Percentiles rank a stretch among this genome's conserved stretches.
phyloP scores from a whole-genome alignment of 208 protist genomes.

The Strigomonas galati region DNA sequence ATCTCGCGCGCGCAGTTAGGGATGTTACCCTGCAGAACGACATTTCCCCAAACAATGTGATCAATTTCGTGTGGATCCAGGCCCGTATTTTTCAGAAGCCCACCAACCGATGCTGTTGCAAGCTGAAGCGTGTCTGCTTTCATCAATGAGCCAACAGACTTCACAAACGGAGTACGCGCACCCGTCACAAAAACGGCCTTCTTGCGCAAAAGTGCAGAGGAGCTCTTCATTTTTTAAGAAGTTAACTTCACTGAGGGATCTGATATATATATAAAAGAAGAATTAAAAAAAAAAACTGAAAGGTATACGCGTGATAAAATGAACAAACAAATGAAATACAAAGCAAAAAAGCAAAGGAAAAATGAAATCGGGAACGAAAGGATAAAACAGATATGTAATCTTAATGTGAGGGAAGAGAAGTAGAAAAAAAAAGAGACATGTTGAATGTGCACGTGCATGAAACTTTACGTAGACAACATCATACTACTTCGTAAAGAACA shows the following conservation, averaged over 20 bases:
- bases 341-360: too few species aligned
- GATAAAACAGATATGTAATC: too few species aligned
- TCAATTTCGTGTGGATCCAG: slow-evolving; percentile 72
- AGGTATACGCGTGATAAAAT: not conserved
- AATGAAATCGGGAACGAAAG: too few species aligned
- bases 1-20: slow-evolving; percentile 86
- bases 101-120: slow-evolving; percentile 55
- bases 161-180: slow-evolving; percentile 67
- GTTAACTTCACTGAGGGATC: not conserved
- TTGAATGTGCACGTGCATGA: too few species aligned
- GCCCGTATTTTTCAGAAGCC: slow-evolving; percentile 62
- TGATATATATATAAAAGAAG: slow-evolving; percentile 3
- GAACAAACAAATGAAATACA: not conserved
- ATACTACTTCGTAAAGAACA: too few species aligned
- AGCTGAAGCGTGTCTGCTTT: slow-evolving; percentile 62
- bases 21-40: slow-evolving; percentile 70
- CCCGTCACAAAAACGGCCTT: slow-evolving; percentile 67
- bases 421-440: too few species aligned
- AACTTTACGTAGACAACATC: too few species aligned
- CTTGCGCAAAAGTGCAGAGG: slow-evolving; percentile 19
- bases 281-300: not conserved
- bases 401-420: too few species aligned
- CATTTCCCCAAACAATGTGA: slow-evolving; percentile 88
- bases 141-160: slow-evolving; percentile 68
- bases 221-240: slow-evolving; percentile 26